phyloP scores from a whole-genome alignment of 1,284 basidiomycete genomes.

The Fomitopsis schrenkii region DNA sequence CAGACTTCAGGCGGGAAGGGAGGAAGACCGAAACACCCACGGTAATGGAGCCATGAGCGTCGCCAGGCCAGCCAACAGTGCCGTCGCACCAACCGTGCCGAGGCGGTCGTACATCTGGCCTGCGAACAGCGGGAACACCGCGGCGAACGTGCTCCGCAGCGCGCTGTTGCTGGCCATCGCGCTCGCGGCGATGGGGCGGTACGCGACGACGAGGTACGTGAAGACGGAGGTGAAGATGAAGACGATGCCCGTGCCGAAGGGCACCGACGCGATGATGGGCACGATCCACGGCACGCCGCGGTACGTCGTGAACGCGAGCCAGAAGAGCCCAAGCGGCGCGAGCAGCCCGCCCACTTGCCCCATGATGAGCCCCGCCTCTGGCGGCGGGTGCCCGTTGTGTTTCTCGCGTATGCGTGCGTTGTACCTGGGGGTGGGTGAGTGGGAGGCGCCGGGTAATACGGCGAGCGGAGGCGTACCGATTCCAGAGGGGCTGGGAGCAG shows the following conservation, averaged over 20 bases:
- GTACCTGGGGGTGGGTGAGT: constrained; percentile 15
- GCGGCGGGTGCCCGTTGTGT: constrained; percentile 51
- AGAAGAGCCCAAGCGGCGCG: constrained; percentile 64
- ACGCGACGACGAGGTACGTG: constrained; percentile 69
- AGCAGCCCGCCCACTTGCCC: constrained; percentile 68
- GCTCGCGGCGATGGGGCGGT: constrained; percentile 73
- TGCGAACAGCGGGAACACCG: constrained; percentile 69
- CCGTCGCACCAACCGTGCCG: constrained; percentile 73
- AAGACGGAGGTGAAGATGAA: constrained; percentile 68
- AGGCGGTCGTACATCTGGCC: constrained; percentile 52
- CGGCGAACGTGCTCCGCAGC: constrained; percentile 62
- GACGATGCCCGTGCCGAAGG: constrained; percentile 56
- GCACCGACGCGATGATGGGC: constrained; percentile 60
- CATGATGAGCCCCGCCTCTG: constrained; percentile 65
- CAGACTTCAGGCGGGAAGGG: background rate
- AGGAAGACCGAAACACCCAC: constrained; percentile 32
- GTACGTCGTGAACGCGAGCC: constrained; percentile 73
- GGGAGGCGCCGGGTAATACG: background rate
- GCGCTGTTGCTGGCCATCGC: constrained; percentile 76
- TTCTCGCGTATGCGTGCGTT: constrained; percentile 28
- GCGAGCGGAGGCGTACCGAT: constrained; percentile 34
- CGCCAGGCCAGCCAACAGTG: constrained; percentile 70
- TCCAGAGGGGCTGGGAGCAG: constrained; percentile 61
- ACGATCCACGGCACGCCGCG: constrained; percentile 67
- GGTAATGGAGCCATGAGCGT: constrained; percentile 70